A percentile compares a stretch with the other conserved stretches of the same genome.
Evolutionary conservation across 2,329 filamentous ascomycete species (phyloP).

Genomic region (Hypoxylon sp.): DNA sequence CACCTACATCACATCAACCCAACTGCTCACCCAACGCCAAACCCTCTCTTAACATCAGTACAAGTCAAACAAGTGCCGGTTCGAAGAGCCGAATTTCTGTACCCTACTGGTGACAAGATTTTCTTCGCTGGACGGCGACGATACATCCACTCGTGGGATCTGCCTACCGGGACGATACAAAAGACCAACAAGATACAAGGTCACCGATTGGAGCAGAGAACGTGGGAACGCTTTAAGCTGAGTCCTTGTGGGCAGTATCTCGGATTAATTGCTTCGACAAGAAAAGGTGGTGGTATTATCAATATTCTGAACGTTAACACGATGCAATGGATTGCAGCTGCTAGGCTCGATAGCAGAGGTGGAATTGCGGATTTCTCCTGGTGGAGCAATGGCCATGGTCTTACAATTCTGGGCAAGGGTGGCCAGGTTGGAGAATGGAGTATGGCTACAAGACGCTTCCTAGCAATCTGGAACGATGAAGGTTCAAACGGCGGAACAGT

Average conservation of each 20-base stretch:
- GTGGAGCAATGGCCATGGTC: slow-evolving; percentile 87
- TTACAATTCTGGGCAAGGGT: slow-evolving; percentile 86
- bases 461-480: slow-evolving; percentile 90
- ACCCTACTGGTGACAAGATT: slow-evolving; percentile 80
- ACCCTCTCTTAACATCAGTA: slow-evolving; percentile 90
- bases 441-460: slow-evolving; percentile 75
- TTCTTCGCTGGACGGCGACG: slow-evolving; percentile 89
- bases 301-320: slow-evolving; percentile 86
- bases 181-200: slow-evolving; percentile 84
- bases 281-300: slow-evolving; percentile 89
- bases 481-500: slow-evolving; percentile 89
- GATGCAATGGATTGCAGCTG: slow-evolving; percentile 89
- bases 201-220: slow-evolving; percentile 84
- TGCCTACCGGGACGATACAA: slow-evolving; percentile 83
- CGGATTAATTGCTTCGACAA: slow-evolving; percentile 82
- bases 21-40: slow-evolving; percentile 80
- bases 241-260: slow-evolving; percentile 90
- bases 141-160: slow-evolving; percentile 96
- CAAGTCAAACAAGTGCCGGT: slow-evolving; percentile 89
- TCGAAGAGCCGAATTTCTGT: slow-evolving; percentile 84
- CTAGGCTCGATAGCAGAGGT: slow-evolving; percentile 83
- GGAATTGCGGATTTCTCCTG: slow-evolving; percentile 93
- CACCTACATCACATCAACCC: slow-evolving; percentile 91
- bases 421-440: slow-evolving; percentile 94
- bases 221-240: slow-evolving; percentile 91